Conservation (phyloP, 106 monocot species). For the Dendrobium catenatum region DNA sequence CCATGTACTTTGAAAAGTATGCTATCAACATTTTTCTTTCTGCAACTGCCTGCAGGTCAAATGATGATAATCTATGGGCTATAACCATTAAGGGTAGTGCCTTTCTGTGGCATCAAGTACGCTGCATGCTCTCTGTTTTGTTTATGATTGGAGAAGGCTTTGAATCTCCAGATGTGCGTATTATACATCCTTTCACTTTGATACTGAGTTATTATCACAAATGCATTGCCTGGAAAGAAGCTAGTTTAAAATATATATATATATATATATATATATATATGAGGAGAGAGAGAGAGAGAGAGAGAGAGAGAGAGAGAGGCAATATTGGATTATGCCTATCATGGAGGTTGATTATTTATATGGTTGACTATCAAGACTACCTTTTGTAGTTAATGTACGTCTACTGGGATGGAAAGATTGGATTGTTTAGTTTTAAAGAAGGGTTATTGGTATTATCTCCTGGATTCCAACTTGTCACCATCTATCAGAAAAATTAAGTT, state of each 20-base stretch:
- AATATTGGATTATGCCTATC: not conserved
- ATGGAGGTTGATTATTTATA: not conserved
- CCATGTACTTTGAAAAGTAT: too few relatives aligned
- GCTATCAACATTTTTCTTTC: not conserved
- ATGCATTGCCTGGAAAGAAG: not conserved
- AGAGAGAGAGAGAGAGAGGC: not conserved
- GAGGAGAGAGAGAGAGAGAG: too few relatives aligned
- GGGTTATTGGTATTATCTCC: not conserved
- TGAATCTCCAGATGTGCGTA: conserved; percentile 76
- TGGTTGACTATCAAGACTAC: not conserved
- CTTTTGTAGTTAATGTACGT: not conserved
- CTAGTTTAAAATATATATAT: not conserved
- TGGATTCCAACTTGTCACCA: not conserved
- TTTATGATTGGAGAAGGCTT: conserved; percentile 92
- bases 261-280: too few relatives aligned
- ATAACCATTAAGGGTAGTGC: conserved; percentile 87
- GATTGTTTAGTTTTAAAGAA: not conserved
- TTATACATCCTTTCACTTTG: not conserved
- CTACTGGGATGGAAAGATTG: not conserved
- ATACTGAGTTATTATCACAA: not conserved
- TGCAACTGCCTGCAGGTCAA: conserved; percentile 26
- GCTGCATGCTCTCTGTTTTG: conserved; percentile 92
- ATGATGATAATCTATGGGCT: conserved; percentile 64
- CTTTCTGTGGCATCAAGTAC: conserved; percentile 98
- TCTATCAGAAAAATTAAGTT: not conserved